Evolutionary conservation across 306 rosid species (phyloP), one percentile per base, ranked within the genome.

Genomic region (Purshia tridentata): DNA sequence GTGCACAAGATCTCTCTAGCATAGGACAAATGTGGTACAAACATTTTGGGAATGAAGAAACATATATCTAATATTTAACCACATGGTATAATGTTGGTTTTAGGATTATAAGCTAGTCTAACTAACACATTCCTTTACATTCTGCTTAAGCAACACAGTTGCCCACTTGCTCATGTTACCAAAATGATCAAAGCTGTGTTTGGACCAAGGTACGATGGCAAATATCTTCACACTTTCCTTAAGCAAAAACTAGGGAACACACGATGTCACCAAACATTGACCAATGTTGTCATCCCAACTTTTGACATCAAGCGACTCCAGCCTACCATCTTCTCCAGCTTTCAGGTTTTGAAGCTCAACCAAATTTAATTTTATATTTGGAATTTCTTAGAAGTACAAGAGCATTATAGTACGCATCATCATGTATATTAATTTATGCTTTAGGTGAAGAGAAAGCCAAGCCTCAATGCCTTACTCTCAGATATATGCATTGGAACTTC

Each of bases 121-220:
- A 6, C 2, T 49, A 5, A 14, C 14, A 44, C 47, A 44, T 44
- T 44, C 8, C 9, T 44, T 44, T 8, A 44, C 6, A 44, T 8
- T 6, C 35, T 29, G 35, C 2, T 29, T 29, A 29, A 29, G 35
- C 35, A 44, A 44, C 47, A 54, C 82, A 80, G 87, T n/a, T 61
- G n/a, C 5, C 69, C 61, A 8, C 2, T 84, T 47, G 59, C 72
- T 22, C 0, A 14, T 4, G 8, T 13, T 41, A 16, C 42, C 7
- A 78, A 73, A 67, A 15, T 77, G 1, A 5, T 78, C 42, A 85
- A 59, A 58, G 72, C 80, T 8, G 49, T 85, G 13, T 0, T n/a
- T 49, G 97, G 97, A 49, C 93, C 93, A 3, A 91, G 82, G 75
- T 91, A 91, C 35, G 82, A 85, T 22, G 97, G 97, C 2, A 76